phyloP scores from a whole-genome alignment of 2,329 filamentous ascomycete genomes.

The Apiospora hydei region DNA sequence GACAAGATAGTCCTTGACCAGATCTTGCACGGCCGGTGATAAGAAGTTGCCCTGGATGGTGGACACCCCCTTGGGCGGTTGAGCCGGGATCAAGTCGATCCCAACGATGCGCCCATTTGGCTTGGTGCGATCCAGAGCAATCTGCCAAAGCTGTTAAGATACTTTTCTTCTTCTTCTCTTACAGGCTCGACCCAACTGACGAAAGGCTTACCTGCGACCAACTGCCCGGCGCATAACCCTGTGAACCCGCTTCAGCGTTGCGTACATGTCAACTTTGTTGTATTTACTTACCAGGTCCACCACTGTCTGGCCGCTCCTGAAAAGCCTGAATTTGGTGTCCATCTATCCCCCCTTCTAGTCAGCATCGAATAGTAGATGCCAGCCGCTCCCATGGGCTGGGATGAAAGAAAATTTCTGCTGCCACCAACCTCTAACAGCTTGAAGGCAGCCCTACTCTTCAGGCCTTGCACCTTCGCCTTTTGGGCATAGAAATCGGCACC shows the following conservation, averaged over 20 bases:
- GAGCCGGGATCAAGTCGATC: conserved; percentile 91
- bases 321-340: conserved; percentile 81
- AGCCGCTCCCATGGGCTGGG: background rate
- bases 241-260: background rate
- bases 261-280: background rate
- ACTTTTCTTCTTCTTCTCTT: background rate
- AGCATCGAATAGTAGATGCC: background rate
- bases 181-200: conserved; percentile 28
- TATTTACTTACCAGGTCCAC: conserved; percentile 76
- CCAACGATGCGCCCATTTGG: conserved; percentile 84
- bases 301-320: conserved; percentile 81
- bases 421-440: conserved; percentile 81
- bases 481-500: conserved; percentile 73
- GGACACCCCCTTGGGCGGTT: conserved; percentile 89
- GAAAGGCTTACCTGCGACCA: conserved; percentile 68
- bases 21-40: conserved; percentile 72
- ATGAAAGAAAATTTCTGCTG: background rate
- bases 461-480: conserved; percentile 77
- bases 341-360: conserved; percentile 62
- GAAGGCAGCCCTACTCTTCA: conserved; percentile 92
- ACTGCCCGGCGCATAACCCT: conserved; percentile 80
- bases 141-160: conserved; percentile 55
- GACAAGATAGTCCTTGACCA: conserved; percentile 79
- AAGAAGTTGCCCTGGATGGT: conserved; percentile 96
- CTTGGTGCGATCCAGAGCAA: conserved; percentile 79